A percentile compares a stretch with the other conserved stretches of the same genome.
Evolutionary conservation across 2,329 filamentous ascomycete species (phyloP).

Genomic region (Massarina eburnea): DNA sequence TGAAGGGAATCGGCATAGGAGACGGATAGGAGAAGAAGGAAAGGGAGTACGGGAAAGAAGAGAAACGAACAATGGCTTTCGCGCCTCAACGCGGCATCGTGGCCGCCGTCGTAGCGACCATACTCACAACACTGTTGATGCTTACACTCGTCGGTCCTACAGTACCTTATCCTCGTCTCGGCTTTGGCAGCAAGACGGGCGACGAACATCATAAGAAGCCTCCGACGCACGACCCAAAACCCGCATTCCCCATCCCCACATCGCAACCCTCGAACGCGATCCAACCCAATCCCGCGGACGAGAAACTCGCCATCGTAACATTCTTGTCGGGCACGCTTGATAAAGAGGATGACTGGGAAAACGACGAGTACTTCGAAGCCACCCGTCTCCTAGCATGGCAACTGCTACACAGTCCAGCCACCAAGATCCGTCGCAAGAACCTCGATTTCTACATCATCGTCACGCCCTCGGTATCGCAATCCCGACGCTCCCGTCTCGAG

Average conservation of each 20-base stretch:
- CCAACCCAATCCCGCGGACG: not conserved
- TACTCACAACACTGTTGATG: not conserved
- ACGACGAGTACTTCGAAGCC: slow-evolving; percentile 41
- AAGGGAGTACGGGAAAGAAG: not conserved
- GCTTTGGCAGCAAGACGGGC: not conserved
- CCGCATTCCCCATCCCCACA: not conserved
- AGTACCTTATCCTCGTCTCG: not conserved
- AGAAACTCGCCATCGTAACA: slow-evolving; percentile 6
- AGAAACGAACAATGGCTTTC: not conserved
- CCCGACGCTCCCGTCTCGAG: slow-evolving; percentile 28
- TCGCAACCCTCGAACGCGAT: not conserved
- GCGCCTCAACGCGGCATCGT: not conserved
- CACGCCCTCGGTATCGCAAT: slow-evolving; percentile 21
- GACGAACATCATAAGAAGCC: not conserved
- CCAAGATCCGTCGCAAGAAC: slow-evolving; percentile 23
- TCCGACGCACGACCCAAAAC: not conserved
- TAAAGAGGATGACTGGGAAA: slow-evolving; percentile 4
- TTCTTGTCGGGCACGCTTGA: slow-evolving; percentile 5
- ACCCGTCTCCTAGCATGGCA: slow-evolving; percentile 45
- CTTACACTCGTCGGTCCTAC: not conserved
- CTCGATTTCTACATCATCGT: slow-evolving; percentile 44
- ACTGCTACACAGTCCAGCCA: slow-evolving; percentile 41
- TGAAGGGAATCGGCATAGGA: too few relatives aligned
- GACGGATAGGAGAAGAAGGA: not conserved
- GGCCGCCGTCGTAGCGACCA: not conserved